A percentile compares a stretch with the other conserved stretches of the same genome.
phyloP scores from a whole-genome alignment of 768 basidiomycete species.

The Crepidotus variabilis region DNA sequence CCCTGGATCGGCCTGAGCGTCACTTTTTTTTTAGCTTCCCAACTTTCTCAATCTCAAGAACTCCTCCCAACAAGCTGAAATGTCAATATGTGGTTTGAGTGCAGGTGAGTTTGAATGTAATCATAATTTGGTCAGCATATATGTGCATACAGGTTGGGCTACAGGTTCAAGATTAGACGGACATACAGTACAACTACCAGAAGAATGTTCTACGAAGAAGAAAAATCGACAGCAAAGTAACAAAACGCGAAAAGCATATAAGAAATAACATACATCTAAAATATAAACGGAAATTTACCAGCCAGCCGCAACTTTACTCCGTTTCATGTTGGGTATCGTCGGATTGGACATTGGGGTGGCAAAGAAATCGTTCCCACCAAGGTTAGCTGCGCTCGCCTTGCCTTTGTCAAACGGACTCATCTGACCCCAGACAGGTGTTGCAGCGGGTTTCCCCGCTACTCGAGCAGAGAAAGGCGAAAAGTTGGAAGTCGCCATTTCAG shows the following conservation, averaged over 20 bases:
- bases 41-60: too few relatives aligned
- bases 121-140: background rate
- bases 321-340: conserved; percentile 2
- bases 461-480: conserved; percentile 3
- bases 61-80: too few relatives aligned
- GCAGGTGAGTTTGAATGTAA: background rate
- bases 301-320: conserved; percentile 1
- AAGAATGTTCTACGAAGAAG: background rate
- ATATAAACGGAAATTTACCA: background rate
- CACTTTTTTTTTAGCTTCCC: too few relatives aligned
- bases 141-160: background rate
- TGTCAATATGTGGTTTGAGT: too few relatives aligned
- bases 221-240: background rate
- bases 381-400: background rate
- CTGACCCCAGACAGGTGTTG: conserved; percentile 1
- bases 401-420: background rate
- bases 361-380: background rate
- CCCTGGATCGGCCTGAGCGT: too few relatives aligned
- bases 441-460: background rate
- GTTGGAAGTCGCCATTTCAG: conserved; percentile 4
- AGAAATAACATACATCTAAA: background rate
- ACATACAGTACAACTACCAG: background rate
- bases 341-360: background rate
- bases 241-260: background rate
- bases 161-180: background rate